Evolutionary conservation across 2,329 filamentous ascomycete genomes (phyloP).

Genomic region (Exophiala alcalophila): DNA sequence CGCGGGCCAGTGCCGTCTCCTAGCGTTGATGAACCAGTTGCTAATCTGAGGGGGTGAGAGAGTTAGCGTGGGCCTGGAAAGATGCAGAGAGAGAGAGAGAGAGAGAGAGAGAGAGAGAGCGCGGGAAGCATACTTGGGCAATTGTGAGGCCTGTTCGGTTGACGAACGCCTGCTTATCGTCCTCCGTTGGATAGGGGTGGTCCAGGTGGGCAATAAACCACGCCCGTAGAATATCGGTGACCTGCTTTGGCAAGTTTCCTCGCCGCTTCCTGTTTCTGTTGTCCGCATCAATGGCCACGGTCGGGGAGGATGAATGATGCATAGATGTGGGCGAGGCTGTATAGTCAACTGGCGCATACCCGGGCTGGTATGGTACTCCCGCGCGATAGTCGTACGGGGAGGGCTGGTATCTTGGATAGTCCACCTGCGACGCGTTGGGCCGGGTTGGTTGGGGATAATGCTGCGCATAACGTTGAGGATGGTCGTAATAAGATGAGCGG

Average conservation of each 20-base stretch:
- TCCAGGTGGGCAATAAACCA: conserved; percentile 78
- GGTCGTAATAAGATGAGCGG: conserved; percentile 19
- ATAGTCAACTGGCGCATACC: conserved; percentile 20
- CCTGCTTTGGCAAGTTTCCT: conserved; percentile 86
- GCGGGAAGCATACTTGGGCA: conserved; percentile 54
- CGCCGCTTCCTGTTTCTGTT: too few relatives aligned
- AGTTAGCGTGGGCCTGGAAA: too few relatives aligned
- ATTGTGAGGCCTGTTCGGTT: conserved; percentile 72
- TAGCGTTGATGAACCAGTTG: conserved; percentile 54
- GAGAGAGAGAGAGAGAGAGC: too few relatives aligned
- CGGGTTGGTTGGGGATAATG: conserved; percentile 14
- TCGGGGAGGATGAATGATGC: conserved; percentile 18
- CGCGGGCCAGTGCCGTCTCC: conserved; percentile 48
- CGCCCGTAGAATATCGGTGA: conserved; percentile 72
- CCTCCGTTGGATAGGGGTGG: conserved; percentile 83
- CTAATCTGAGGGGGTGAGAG: conserved; percentile 46
- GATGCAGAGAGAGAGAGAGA: too few relatives aligned
- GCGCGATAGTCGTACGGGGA: conserved; percentile 17
- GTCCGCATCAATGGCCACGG: conserved; percentile 17
- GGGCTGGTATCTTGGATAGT: conserved; percentile 17
- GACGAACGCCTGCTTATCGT: conserved; percentile 82
- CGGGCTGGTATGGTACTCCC: conserved; percentile 9
- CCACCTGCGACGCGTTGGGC: conserved; percentile 9
- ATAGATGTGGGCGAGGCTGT: conserved; percentile 5
- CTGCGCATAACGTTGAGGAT: conserved; percentile 21